These are phyloP conservation scores for Bryoerythrophyllum caledonicum DNA, from an alignment of 225 moss, liverwort and hornwort genomes.

Conservation along the genomic window DNA sequence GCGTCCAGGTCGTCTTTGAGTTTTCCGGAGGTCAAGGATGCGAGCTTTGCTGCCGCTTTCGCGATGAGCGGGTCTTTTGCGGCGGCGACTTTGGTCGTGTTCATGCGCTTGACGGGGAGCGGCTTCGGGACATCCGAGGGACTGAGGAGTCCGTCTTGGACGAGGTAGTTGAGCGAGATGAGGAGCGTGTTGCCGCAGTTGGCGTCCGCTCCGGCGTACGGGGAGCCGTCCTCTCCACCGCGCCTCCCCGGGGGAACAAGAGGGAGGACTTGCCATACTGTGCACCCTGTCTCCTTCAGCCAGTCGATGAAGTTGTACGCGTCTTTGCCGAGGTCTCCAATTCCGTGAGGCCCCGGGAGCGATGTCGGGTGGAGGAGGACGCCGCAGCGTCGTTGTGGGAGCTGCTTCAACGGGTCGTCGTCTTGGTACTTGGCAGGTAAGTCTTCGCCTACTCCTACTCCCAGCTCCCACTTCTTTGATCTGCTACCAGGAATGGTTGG, in stretches of 20 bases:
- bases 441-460: slow-evolving; percentile 59
- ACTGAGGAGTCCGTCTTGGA: slow-evolving; percentile 72
- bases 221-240: slow-evolving; percentile 95
- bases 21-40: slow-evolving; percentile 52
- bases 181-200: slow-evolving; percentile 88
- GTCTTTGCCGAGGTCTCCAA: slow-evolving; percentile 76
- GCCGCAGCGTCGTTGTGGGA: slow-evolving; percentile 66
- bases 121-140: slow-evolving; percentile 60
- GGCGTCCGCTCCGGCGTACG: slow-evolving; percentile 80
- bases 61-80: slow-evolving; percentile 70
- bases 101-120: slow-evolving; percentile 66
- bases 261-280: slow-evolving; percentile 93
- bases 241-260: slow-evolving; percentile 89
- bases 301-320: slow-evolving; percentile 77
- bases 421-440: slow-evolving; percentile 68
- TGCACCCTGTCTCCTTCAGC: slow-evolving; percentile 79
- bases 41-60: slow-evolving; percentile 74
- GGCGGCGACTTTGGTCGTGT: slow-evolving; percentile 60
- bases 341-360: slow-evolving; percentile 74
- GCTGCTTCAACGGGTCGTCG: slow-evolving; percentile 65
- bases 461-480: slow-evolving; percentile 33
- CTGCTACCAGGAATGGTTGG: not conserved
- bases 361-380: slow-evolving; percentile 85
- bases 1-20: slow-evolving; percentile 62
- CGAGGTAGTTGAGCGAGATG: slow-evolving; percentile 79